Conservation (phyloP, 768 basidiomycete genomes). For the Gelatoporia subvermispora region DNA sequence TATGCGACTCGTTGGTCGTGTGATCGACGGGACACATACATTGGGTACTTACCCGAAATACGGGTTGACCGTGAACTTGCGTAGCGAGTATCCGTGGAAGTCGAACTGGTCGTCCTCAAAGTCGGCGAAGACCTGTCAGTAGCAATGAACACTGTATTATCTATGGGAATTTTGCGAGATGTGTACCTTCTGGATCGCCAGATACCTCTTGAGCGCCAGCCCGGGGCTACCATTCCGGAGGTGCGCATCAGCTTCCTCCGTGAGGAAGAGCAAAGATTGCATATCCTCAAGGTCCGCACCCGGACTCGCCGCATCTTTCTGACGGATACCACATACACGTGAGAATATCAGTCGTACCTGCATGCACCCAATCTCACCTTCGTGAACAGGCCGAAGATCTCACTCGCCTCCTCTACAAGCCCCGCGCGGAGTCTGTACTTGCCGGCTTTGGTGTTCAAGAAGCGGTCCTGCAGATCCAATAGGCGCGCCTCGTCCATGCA, state of each 20-base stretch:
- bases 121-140: conserved; percentile 66
- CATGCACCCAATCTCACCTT: conserved; percentile 50
- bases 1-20: conserved; percentile 24
- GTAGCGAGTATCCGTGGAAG: conserved; percentile 92
- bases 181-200: conserved; percentile 65
- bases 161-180: background rate
- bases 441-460: conserved; percentile 88
- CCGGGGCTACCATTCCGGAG: conserved; percentile 58
- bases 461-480: conserved; percentile 92
- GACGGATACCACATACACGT: conserved; percentile 1
- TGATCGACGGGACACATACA: background rate
- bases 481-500: conserved; percentile 76
- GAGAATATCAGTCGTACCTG: background rate
- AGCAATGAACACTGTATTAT: background rate
- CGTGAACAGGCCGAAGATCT: conserved; percentile 82
- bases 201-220: conserved; percentile 82
- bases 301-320: conserved; percentile 84
- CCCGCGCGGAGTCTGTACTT: conserved; percentile 89
- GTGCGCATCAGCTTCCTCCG: conserved; percentile 77
- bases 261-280: conserved; percentile 87
- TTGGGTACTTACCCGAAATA: conserved; percentile 75
- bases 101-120: conserved; percentile 96
- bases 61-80: conserved; percentile 82
- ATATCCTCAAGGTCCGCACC: conserved; percentile 87
- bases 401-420: conserved; percentile 67